Evolutionary conservation across 345 rosid genomes (phyloP).

Genomic region (Euphorbia lathyris): DNA sequence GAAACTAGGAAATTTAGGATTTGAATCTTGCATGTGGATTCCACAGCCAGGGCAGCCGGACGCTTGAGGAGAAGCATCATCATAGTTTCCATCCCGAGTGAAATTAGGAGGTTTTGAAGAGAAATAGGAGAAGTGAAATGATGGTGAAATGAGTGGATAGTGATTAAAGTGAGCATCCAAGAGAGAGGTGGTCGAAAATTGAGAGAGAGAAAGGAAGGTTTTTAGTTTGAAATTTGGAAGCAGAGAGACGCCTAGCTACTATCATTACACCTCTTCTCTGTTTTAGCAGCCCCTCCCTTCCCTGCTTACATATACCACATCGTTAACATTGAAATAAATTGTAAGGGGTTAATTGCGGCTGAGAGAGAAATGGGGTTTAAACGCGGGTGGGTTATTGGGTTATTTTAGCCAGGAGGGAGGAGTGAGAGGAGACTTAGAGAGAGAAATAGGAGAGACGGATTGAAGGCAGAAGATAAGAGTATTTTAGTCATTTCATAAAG

Average conservation of each 20-base stretch:
- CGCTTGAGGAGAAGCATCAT: slow-evolving; percentile 46
- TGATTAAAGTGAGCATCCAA: background rate
- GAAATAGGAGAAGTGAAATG: slow-evolving; percentile 10
- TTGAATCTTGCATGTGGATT: slow-evolving; percentile 66
- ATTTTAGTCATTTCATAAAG: no score
- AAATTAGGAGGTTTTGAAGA: slow-evolving; percentile 22
- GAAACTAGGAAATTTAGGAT: slow-evolving; percentile 76
- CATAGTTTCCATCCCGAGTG: slow-evolving; percentile 79
- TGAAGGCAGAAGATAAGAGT: no score
- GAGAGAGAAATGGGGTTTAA: no score
- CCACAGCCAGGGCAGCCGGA: slow-evolving; percentile 96
- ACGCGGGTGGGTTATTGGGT: no score
- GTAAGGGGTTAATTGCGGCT: no score
- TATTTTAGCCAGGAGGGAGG: no score
- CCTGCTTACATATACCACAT: background rate
- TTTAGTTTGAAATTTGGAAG: slow-evolving; percentile 43
- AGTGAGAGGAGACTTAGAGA: no score
- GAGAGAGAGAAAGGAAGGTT: slow-evolving; percentile 32
- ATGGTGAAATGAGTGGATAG: slow-evolving; percentile 4
- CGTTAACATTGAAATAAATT: background rate
- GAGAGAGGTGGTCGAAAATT: slow-evolving; percentile 15
- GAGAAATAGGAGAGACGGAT: no score
- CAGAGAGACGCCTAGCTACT: slow-evolving; percentile 46
- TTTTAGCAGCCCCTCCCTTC: background rate
- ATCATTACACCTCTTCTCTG: slow-evolving; percentile 19